Conservation (phyloP, 108 stramenopile genomes). For the Mediolabrus comicus region DNA sequence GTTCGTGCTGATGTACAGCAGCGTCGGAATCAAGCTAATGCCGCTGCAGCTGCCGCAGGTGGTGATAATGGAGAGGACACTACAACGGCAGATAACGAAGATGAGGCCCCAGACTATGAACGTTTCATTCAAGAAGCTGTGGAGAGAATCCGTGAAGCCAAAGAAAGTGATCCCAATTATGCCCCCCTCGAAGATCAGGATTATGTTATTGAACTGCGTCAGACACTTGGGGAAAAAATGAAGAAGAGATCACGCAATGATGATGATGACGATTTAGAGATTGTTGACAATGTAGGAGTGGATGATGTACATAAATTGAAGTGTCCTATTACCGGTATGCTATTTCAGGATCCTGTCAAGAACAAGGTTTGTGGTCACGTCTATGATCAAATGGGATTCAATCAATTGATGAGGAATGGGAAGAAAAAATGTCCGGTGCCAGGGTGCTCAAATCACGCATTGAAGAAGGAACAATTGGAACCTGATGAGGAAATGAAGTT, state of each 20-base stretch:
- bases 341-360: constrained; percentile 65
- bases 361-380: constrained; percentile 67
- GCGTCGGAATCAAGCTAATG: constrained; percentile 10
- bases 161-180: constrained; percentile 5
- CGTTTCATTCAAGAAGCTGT: constrained; percentile 32
- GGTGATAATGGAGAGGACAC: neutral
- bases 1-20: constrained; percentile 22
- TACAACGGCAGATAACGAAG: neutral
- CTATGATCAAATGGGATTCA: constrained; percentile 53
- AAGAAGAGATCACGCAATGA: constrained; percentile 36
- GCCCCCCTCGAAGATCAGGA: constrained; percentile 22
- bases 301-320: constrained; percentile 41
- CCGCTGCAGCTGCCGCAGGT: neutral
- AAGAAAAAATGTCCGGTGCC: constrained; percentile 59
- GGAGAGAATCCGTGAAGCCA: constrained; percentile 18
- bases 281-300: constrained; percentile 11
- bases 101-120: constrained; percentile 44
- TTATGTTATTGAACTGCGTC: constrained; percentile 10
- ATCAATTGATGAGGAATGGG: constrained; percentile 32
- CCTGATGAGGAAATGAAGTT: constrained; percentile 56
- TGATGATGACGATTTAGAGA: constrained; percentile 45
- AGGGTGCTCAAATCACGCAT: constrained; percentile 53
- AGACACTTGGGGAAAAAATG: constrained; percentile 34
- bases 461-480: constrained; percentile 49
- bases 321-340: constrained; percentile 62